Conservation (phyloP, 2,329 filamentous ascomycete genomes). For the Cyclaneusma minus region DNA sequence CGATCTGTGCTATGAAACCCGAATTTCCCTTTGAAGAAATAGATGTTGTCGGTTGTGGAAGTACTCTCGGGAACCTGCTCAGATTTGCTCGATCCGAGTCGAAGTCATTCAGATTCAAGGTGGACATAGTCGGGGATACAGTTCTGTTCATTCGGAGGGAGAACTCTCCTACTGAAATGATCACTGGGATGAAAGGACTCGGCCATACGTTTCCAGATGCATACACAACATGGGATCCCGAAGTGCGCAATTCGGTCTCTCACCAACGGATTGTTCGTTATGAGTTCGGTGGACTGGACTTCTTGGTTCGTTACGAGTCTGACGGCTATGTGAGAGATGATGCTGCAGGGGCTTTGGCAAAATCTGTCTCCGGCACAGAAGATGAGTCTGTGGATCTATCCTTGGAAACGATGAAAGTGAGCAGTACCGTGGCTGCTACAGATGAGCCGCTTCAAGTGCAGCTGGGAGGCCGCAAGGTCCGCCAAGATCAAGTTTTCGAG, state of each 20-base stretch:
- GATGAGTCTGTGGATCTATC: neutral
- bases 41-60: conserved; percentile 44
- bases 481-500: conserved; percentile 14
- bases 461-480: conserved; percentile 19
- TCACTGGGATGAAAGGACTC: conserved; percentile 39
- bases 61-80: conserved; percentile 44
- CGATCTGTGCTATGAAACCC: conserved; percentile 22
- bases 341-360: too few species aligned
- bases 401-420: neutral
- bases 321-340: conserved; percentile 35
- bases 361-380: conserved; percentile 1
- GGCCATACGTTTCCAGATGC: conserved; percentile 52
- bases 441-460: conserved; percentile 19
- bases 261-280: conserved; percentile 50
- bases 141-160: conserved; percentile 50
- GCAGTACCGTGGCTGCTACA: conserved; percentile 1
- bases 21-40: conserved; percentile 20
- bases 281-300: conserved; percentile 32
- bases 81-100: conserved; percentile 32
- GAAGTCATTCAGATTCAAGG: conserved; percentile 38
- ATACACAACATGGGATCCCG: conserved; percentile 46
- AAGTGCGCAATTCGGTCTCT: conserved; percentile 36
- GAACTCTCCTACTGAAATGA: conserved; percentile 39
- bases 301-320: conserved; percentile 38
- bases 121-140: conserved; percentile 38